Evolutionary conservation across 352 stramenopile genomes (phyloP).

Genomic region (Pythium folliculosum): DNA sequence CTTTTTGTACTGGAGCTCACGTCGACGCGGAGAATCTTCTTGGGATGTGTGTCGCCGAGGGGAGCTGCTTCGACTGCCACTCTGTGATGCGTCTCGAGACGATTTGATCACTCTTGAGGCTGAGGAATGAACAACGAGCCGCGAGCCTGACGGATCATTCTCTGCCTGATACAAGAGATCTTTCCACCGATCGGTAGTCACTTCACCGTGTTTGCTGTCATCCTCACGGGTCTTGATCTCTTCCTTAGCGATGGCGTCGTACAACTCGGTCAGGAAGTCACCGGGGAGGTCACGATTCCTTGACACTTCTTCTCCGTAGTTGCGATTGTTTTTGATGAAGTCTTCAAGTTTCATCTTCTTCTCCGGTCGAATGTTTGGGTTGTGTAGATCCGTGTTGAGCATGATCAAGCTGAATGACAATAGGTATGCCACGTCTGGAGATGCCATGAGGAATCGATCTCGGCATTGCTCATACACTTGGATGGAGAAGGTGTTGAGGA

Average conservation of each 20-base stretch:
- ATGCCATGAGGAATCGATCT: slow-evolving; percentile 86
- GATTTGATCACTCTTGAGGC: background rate
- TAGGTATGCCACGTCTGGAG: slow-evolving; percentile 88
- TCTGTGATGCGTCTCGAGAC: background rate
- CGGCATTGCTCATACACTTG: slow-evolving; percentile 84
- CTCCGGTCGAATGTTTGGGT: slow-evolving; percentile 79
- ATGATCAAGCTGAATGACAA: slow-evolving; percentile 91
- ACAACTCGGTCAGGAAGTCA: slow-evolving; percentile 77
- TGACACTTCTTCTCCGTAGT: slow-evolving; percentile 88
- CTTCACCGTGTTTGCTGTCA: slow-evolving; percentile 70
- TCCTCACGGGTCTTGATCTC: slow-evolving; percentile 87
- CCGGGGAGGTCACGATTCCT: slow-evolving; percentile 64
- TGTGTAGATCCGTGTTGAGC: slow-evolving; percentile 88
- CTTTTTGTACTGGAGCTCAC: slow-evolving; percentile 13
- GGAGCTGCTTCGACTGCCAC: slow-evolving; percentile 19
- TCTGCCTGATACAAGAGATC: slow-evolving; percentile 77
- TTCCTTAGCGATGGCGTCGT: slow-evolving; percentile 68
- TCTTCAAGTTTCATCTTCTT: slow-evolving; percentile 87
- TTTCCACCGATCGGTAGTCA: slow-evolving; percentile 80
- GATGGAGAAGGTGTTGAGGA: slow-evolving; percentile 85
- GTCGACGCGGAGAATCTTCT: slow-evolving; percentile 9
- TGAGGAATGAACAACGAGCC: slow-evolving; percentile 48
- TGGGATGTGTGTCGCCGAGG: slow-evolving; percentile 15
- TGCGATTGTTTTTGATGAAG: slow-evolving; percentile 91
- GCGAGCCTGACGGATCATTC: slow-evolving; percentile 56